Evolutionary conservation across 306 rosid species (phyloP), one percentile per base, ranked within the genome.

Genomic region (Phaseolus lunatus): DNA sequence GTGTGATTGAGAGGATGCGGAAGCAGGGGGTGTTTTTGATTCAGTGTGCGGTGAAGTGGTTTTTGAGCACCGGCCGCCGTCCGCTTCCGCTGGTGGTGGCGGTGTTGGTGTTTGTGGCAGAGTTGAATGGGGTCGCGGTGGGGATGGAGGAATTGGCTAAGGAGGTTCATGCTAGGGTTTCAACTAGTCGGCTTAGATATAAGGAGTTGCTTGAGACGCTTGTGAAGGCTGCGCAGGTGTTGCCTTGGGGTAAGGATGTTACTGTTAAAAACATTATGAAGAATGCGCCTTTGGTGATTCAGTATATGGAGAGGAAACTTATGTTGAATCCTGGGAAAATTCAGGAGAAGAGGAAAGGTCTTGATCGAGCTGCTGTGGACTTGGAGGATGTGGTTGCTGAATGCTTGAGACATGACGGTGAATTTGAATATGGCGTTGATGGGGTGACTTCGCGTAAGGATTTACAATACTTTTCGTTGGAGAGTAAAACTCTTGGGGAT

Each of bases 41-140:
- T 1, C 69, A 63, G 47, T 63, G 69, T 9, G 26, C 69, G 1
- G 69, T 63, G 47, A 63, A 63, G 47, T 63, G 69, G 69, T 63
- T 33, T 63, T 2, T 63, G 48, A 63, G 69, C 69, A 63, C 69
- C 3, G 69, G 69, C 0, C 45, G 69, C 2, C 24, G 69, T 16
- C 69, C 69, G 4, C 2, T 63, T 5, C 69, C 69, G 45, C 10
- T 63, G 69, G 69, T 63, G 45, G 69, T 63, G 18, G 69, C 69
- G 69, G 69, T 63, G 14, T n/a, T 63, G 69, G 69, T 63, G 37
- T 63, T 63, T 3, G 69, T 63, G 69, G 69, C 69, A 8, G 69
- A 63, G 22, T 35, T 63, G 69, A 63, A 63, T 35, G 47, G 47
- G 16, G 9, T 63, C n/a, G 26, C 0, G 26, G 69, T 63, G 26